These are phyloP conservation scores for Clonostachys byssicola DNA, from an alignment of 2,329 filamentous ascomycete genomes.

Conservation along the genomic window DNA sequence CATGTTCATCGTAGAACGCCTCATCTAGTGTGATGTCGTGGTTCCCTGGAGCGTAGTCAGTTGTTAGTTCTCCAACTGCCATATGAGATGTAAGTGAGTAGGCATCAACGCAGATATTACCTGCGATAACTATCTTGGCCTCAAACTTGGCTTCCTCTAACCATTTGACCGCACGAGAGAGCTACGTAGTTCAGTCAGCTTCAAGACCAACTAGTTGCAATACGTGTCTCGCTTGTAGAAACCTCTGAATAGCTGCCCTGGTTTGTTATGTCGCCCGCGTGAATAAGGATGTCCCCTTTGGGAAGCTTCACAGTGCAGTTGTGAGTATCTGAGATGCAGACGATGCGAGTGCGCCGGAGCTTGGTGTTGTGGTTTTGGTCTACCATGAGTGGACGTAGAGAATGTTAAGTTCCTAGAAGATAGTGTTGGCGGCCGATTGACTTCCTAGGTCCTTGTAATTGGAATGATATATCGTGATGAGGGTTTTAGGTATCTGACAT, in stretches of 20 bases:
- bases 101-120: conserved; percentile 26
- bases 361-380: background rate
- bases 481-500: too few relatives aligned
- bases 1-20: conserved; percentile 53
- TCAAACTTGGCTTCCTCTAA: conserved; percentile 64
- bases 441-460: too few relatives aligned
- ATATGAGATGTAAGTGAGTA: background rate
- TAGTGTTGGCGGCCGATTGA: too few relatives aligned
- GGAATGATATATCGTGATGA: too few relatives aligned
- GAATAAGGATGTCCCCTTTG: conserved; percentile 68
- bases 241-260: conserved; percentile 59
- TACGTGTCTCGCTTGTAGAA: background rate
- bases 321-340: conserved; percentile 76
- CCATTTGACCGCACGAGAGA: conserved; percentile 62
- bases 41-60: conserved; percentile 53
- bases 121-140: conserved; percentile 66
- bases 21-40: conserved; percentile 70
- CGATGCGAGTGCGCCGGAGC: conserved; percentile 51
- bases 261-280: conserved; percentile 74
- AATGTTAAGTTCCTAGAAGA: too few relatives aligned
- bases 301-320: conserved; percentile 63
- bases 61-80: background rate
- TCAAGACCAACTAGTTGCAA: too few relatives aligned
- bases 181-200: conserved; percentile 15
- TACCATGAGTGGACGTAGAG: too few relatives aligned